Conservation (phyloP, 73 alveolate genomes). For the Paramecium primaurelia region DNA sequence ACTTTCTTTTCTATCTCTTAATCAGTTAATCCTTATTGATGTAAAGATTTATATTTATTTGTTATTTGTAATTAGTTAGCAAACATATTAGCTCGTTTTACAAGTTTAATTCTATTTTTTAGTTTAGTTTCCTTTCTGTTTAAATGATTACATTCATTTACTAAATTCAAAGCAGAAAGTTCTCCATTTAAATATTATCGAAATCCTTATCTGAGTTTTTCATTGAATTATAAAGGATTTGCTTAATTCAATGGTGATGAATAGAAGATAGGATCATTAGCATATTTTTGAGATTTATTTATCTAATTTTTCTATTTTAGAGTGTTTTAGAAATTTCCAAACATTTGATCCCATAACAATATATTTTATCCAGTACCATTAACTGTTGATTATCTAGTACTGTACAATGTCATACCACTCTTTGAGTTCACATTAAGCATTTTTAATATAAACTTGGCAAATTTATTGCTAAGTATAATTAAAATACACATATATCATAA, state of each 20-base stretch:
- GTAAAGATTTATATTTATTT: neutral
- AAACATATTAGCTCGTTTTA: neutral
- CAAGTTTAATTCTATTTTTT: neutral
- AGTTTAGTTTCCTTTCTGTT: neutral
- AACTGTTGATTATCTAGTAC: neutral
- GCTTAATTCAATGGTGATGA: neutral
- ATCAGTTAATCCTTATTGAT: neutral
- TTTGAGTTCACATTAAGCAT: neutral
- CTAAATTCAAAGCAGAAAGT: neutral
- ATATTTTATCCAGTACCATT: neutral
- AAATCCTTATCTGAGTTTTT: neutral
- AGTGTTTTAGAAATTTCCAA: neutral
- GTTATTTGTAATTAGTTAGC: neutral
- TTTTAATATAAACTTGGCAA: neutral
- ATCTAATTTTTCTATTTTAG: neutral
- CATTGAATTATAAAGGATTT: neutral
- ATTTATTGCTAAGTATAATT: neutral
- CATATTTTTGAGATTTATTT: neutral
- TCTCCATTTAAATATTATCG: neutral
- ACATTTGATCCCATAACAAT: neutral
- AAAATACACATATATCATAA: neutral
- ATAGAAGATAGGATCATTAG: neutral
- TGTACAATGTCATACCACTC: neutral
- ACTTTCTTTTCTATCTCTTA: neutral
- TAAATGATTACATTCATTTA: neutral